Conservation (phyloP, 2,329 filamentous ascomycete genomes). For the Fusarium continuum region DNA sequence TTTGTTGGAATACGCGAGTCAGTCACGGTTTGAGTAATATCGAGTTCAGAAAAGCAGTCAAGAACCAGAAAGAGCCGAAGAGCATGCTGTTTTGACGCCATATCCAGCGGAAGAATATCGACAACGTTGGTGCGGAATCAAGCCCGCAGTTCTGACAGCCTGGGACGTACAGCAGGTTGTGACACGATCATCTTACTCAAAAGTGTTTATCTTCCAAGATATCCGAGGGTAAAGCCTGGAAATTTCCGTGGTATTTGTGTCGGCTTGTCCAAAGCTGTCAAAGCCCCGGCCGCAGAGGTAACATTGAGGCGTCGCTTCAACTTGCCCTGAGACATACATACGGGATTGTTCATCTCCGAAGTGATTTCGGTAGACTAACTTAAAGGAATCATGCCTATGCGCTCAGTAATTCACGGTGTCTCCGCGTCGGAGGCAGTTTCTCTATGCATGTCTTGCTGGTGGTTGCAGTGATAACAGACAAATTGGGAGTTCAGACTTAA, state of each 20-base stretch:
- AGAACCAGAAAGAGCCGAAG: neutral
- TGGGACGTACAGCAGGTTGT: slow-evolving; percentile 68
- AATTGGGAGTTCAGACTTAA: no score
- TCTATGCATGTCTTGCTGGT: no score
- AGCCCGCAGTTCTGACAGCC: neutral
- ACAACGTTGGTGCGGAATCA: slow-evolving; percentile 34
- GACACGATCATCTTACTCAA: slow-evolving; percentile 75
- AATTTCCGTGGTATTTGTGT: slow-evolving; percentile 47
- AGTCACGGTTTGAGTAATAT: no score
- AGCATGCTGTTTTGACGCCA: neutral
- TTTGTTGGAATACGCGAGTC: no score
- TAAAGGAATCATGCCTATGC: neutral
- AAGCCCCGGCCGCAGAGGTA: slow-evolving; percentile 57
- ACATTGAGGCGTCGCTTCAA: slow-evolving; percentile 62
- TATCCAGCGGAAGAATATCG: neutral
- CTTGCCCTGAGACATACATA: slow-evolving; percentile 57
- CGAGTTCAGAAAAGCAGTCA: no score
- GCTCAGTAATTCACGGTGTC: neutral
- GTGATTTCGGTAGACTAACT: neutral
- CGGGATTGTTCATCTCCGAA: neutral
- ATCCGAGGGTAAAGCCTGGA: slow-evolving; percentile 48
- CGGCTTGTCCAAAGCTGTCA: slow-evolving; percentile 64
- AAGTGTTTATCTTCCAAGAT: slow-evolving; percentile 61
- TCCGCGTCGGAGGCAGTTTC: neutral
- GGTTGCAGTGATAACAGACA: no score